Percentiles rank a stretch among this genome's conserved stretches.
These are phyloP conservation scores for Brassica hybrid DNA, from an alignment of 441 rosid species.

Conservation along the genomic window DNA sequence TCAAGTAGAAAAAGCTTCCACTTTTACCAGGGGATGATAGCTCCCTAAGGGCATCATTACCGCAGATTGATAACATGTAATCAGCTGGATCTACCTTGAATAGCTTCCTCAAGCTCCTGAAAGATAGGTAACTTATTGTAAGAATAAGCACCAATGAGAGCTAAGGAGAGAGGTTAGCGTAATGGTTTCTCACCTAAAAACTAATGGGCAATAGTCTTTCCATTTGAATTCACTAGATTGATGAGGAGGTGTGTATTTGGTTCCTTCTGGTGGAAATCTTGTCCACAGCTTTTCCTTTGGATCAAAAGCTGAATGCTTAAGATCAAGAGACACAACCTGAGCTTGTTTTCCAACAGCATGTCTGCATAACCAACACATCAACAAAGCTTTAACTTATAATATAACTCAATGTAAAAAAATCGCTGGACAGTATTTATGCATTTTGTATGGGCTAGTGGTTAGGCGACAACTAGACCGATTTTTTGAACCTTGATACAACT, in stretches of 20 bases:
- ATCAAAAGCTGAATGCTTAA: conserved; percentile 71
- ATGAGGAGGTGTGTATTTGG: conserved; percentile 78
- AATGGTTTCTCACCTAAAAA: conserved; percentile 58
- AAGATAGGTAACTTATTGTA: conserved; percentile 3
- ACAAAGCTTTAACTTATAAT: not conserved
- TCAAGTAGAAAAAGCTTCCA: conserved; percentile 70
- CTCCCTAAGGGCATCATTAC: conserved; percentile 73
- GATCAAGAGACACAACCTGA: conserved; percentile 62
- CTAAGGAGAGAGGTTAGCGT: not conserved
- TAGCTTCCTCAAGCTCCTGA: conserved; percentile 69
- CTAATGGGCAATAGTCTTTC: conserved; percentile 85
- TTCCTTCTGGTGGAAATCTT: conserved; percentile 71
- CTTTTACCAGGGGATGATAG: conserved; percentile 93
- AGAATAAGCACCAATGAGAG: conserved; percentile 5
- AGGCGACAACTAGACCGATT: not conserved
- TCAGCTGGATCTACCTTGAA: conserved; percentile 80
- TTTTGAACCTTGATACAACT: not conserved
- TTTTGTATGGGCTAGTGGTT: not conserved
- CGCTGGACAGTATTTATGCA: not conserved
- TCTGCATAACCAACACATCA: conserved; percentile 39
- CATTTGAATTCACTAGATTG: conserved; percentile 73
- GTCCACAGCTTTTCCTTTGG: conserved; percentile 85
- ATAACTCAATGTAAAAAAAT: not conserved
- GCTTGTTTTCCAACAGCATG: conserved; percentile 76
- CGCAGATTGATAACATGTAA: conserved; percentile 76